A percentile compares a stretch with the other conserved stretches of the same genome.
Conservation (phyloP, 805 yeast species). For the Candida khao-thaluensis region DNA sequence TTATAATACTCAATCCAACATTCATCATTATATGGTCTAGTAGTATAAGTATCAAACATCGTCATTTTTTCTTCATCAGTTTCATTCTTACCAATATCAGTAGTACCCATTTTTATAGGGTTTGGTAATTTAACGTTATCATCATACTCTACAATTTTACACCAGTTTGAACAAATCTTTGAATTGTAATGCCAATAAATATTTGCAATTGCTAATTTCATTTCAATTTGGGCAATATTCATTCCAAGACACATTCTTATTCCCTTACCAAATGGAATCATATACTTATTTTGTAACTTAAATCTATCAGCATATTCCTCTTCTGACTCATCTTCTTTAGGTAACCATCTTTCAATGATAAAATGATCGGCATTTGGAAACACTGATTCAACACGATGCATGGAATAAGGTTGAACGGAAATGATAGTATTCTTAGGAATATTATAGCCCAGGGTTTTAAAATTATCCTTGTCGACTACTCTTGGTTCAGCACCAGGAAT, state of each 20-base stretch:
- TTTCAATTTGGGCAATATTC: slow-evolving; percentile 64
- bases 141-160: slow-evolving; percentile 25
- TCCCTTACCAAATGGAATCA: slow-evolving; percentile 74
- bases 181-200: slow-evolving; percentile 51
- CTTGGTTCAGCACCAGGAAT: slow-evolving; percentile 77
- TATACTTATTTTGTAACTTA: slow-evolving; percentile 47
- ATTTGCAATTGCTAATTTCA: slow-evolving; percentile 55
- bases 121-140: slow-evolving; percentile 13
- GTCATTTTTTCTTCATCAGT: slow-evolving; percentile 51
- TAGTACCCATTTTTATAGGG: slow-evolving; percentile 20
- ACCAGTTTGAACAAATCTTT: slow-evolving; percentile 44
- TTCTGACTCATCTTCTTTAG: slow-evolving; percentile 30
- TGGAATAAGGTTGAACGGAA: slow-evolving; percentile 64
- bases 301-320: slow-evolving; percentile 34
- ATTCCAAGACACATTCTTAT: slow-evolving; percentile 73
- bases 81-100: slow-evolving; percentile 17
- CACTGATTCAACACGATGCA: slow-evolving; percentile 51
- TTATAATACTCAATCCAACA: slow-evolving; percentile 47
- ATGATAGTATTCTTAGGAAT: slow-evolving; percentile 57
- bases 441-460: slow-evolving; percentile 16
- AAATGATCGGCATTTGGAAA: slow-evolving; percentile 54
- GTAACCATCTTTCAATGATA: slow-evolving; percentile 65
- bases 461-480: slow-evolving; percentile 32
- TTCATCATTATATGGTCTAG: slow-evolving; percentile 51
- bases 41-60: slow-evolving; percentile 57